Evolutionary conservation across 2,329 filamentous ascomycete genomes (phyloP), one percentile per base, ranked within the genome.

Genomic region (Bipolaris cookei): DNA sequence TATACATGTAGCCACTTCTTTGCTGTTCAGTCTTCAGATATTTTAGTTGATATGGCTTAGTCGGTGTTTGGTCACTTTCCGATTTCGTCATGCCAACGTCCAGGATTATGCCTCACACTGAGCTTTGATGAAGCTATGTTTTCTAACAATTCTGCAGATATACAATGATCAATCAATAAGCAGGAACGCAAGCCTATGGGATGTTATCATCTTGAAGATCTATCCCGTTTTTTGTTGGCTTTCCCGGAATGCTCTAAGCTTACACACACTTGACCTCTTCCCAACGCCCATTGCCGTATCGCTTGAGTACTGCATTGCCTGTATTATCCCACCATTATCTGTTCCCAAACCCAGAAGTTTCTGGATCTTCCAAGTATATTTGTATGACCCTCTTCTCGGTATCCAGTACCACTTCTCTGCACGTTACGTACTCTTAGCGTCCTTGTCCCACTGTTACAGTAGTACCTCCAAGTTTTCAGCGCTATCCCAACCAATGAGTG

Each of bases 371-470:
- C 35, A 49, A 34, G 25, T n/a, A 21, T 14, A 20, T 38, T 39
- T 18, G 50, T 57, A 57, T 39, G 25, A 49, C 50, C 44, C 14
- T 45, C 21, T 28, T 41, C n/a, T 46, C 35, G 13, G 51, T n/a
- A 25, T 39, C 20, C 11, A 42, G 54, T 57, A 35, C 54, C n/a
- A 54, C 54, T 23, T 14, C 28, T 49, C 25, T 44, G 44, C 23
- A 42, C 30, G 38, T 45, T 57, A 44, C 38, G 39, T 39, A 16
- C 38, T 13, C 45, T 25, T 41, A 55, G 32, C 23, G 25, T 49
- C 37, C 39, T 52, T 46, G 62, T 64, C 62, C 54, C 54, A 64
- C 59, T 11, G 59, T 65, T 59, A 54, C 58, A 49, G 55, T 63
- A 39, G 35, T 53, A 65, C 57, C 25, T 39, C 13, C 35, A 48